A percentile compares a stretch with the other conserved stretches of the same genome.
Conservation (phyloP, 257 asterid species). For the Fraxinus americana region DNA sequence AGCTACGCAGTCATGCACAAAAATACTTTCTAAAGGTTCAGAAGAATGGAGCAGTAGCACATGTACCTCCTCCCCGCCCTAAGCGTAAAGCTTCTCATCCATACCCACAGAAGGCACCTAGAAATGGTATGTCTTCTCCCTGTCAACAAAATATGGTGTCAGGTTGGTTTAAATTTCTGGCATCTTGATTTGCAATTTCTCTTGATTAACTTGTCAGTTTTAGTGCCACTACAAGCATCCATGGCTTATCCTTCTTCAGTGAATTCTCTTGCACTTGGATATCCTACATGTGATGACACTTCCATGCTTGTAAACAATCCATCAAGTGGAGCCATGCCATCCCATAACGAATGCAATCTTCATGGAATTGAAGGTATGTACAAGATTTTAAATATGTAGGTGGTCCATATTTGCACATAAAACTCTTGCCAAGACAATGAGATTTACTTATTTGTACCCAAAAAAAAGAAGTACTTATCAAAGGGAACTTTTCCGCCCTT, state of each 20-base stretch:
- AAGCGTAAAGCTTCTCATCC: conserved; percentile 99
- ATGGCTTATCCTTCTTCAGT: conserved; percentile 61
- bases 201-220: conserved; percentile 40
- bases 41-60: conserved; percentile 89
- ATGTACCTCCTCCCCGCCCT: conserved; percentile 99
- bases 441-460: not conserved
- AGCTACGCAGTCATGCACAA: conserved; percentile 97
- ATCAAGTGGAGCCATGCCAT: conserved; percentile 50
- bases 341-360: conserved; percentile 61
- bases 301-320: conserved; percentile 52
- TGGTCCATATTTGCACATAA: conserved; percentile 3
- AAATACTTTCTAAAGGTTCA: conserved; percentile 94
- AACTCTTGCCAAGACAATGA: not conserved
- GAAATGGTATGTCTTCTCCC: conserved; percentile 59
- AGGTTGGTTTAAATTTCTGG: conserved; percentile 8
- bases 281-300: conserved; percentile 70
- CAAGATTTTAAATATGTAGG: conserved; percentile 19
- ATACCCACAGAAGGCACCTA: conserved; percentile 92
- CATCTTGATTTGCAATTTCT: conserved; percentile 26
- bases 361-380: conserved; percentile 67
- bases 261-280: conserved; percentile 61
- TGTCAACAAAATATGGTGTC: conserved; percentile 8
- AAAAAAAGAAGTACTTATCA: not conserved
- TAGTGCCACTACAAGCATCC: conserved; percentile 70
- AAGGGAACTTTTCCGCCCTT: conserved; percentile 36